Base-by-base conservation (phyloP, 2,329 filamentous ascomycete species). In the Orbilia blumenaviensis region DNA sequence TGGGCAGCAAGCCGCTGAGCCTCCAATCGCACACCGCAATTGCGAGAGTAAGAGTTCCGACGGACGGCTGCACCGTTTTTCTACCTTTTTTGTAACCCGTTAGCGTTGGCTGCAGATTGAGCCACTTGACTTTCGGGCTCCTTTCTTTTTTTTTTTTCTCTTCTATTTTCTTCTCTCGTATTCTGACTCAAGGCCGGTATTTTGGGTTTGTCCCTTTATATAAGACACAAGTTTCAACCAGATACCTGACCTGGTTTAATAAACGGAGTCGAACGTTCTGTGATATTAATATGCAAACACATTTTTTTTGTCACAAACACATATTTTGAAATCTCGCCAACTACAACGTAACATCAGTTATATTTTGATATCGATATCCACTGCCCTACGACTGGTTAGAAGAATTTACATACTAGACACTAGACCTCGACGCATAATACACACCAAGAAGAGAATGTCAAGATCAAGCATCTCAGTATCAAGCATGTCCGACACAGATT, bases 11-110 rank as follows among this genome's bases (percentile, higher is more conserved):
- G 12, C 10, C 27, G 46, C 46, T 50, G 46, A 50, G 46, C 46
- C 46, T 50, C 46, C 46, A 50, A 50, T 50, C 42, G 42, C 18
- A 21, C 18, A 46, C 29, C 46, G 23, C 46, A 50, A 50, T 50
- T 50, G 46, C 46, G 46, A 29, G 23, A 50, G 23, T 14, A 25
- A 50, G 46, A 50, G 46, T 50, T 50, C 23, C 46, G 46, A 50
- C 46, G 46, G 14, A 29, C 42, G 42, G 42, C 18, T 23, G 42
- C 23, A 50, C 46, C 23, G 46, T 27, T 14, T 27, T 50, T 25
- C 12, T 50, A 25, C n/a, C 12, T 14, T 9, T 27, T 50, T 50
- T 16, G 46, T 50, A 29, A 50, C 46, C 14, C 42, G 41, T n/a
- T n/a, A n/a, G n/a, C n/a, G n/a, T n/a, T n/a, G 18, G 6, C 7